phyloP scores from a whole-genome alignment of 495 filamentous ascomycete genomes.

The Penicillium paxilli region DNA sequence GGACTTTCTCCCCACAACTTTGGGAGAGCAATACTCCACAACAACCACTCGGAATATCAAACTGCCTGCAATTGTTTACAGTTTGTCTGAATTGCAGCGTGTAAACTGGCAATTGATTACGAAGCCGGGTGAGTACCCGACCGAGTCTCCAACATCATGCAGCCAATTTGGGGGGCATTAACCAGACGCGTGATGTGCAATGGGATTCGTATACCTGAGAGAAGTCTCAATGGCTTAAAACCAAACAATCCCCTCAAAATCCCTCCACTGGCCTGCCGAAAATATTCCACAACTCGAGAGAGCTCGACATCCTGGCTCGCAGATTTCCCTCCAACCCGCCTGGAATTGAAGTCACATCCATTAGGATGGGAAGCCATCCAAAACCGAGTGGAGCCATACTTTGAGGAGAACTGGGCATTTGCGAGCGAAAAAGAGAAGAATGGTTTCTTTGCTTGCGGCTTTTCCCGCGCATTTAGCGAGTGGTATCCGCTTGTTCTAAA shows the following conservation, averaged over 20 bases:
- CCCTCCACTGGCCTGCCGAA: neutral
- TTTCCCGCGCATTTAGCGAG: conserved; percentile 21
- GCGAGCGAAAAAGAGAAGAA: conserved; percentile 15
- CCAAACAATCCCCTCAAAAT: neutral
- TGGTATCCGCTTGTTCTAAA: conserved; percentile 19
- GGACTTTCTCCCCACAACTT: too few relatives aligned
- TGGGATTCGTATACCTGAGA: neutral
- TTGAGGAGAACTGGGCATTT: conserved; percentile 17
- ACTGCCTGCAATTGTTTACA: too few relatives aligned
- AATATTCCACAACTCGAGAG: conserved; percentile 2
- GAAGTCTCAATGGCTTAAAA: neutral
- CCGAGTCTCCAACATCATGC: neutral
- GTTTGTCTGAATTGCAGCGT: too few relatives aligned
- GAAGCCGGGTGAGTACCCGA: too few relatives aligned
- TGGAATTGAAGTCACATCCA: conserved; percentile 17
- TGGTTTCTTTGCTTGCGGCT: conserved; percentile 14
- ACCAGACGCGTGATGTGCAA: neutral
- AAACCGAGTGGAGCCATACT: conserved; percentile 18
- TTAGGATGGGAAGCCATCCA: conserved; percentile 20
- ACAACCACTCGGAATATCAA: too few relatives aligned
- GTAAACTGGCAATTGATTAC: too few relatives aligned
- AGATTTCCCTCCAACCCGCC: conserved; percentile 5
- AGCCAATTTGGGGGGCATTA: neutral
- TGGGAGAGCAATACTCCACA: too few relatives aligned
- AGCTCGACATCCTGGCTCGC: neutral